Evolutionary conservation across 2,329 filamentous ascomycete genomes (phyloP), one percentile per base, ranked within the genome.

Genomic region (Alternaria novae-zelandiae): DNA sequence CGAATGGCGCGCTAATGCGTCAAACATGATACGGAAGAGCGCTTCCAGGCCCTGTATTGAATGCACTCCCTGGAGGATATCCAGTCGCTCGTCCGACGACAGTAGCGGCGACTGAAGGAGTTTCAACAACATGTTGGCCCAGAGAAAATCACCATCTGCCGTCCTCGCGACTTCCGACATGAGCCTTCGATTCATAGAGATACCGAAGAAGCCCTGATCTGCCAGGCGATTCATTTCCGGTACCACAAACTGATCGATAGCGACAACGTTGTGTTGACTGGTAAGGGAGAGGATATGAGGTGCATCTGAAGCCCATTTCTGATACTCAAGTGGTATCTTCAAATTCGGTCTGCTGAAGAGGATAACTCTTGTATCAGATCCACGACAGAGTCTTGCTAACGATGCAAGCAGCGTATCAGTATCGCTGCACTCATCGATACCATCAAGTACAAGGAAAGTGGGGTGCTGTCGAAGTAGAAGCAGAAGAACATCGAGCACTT

Each of bases 371-470:
- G 69, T 54, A 49, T 77, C 75, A 11, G 73, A 70, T 20, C 59
- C 68, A 6, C 70, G 64, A 56, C 71, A 74, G 13, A 77, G n/a
- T 36, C 69, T 63, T 20, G 69, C 69, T 32, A 78, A 45, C 12
- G 44, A 61, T 8, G 61, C 57, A 9, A 78, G 68, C 26, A 77
- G 67, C 5, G 54, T 11, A 10, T 68, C 54, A 9, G 56, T 26
- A 50, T 77, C 70, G 44, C 44, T 66, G 53, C 74, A 73, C 49
- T 75, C 73, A 36, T 78, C 74, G 13, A 75, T 49, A 2, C 75
- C 75, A 32, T 78, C 75, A 32, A 78, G 66, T 49, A 75, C 69
- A 10, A 78, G 44, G 30, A 74, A 78, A 5, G 72, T 77, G 10
- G 75, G 68, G 26, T 76, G 74, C 25, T 78, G 75, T 30, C 70